These are phyloP conservation scores for Rugiboletus extremiorientalis DNA, from an alignment of 1,284 basidiomycete genomes.

Conservation along the genomic window DNA sequence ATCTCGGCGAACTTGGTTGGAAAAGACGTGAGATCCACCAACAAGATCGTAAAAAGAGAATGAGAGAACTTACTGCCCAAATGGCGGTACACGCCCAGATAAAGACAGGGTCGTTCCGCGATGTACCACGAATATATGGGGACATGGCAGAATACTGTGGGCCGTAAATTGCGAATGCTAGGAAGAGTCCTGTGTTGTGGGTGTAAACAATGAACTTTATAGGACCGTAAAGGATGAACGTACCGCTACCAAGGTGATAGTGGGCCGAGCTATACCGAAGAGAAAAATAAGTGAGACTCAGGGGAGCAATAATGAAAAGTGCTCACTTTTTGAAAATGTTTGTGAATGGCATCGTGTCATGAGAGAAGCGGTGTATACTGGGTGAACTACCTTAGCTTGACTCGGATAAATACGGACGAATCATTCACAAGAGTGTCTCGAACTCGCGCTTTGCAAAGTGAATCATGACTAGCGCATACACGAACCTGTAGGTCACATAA, in stretches of 20 bases:
- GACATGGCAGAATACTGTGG: constrained; percentile 64
- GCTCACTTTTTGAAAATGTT: constrained; percentile 90
- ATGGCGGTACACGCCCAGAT: constrained; percentile 65
- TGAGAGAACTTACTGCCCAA: constrained; percentile 65
- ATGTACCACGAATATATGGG: constrained; percentile 63
- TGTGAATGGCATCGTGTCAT: constrained; percentile 88
- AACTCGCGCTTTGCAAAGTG: constrained; percentile 94
- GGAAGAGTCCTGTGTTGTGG: constrained; percentile 51
- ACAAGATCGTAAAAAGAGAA: not conserved
- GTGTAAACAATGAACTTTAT: not conserved
- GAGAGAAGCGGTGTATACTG: constrained; percentile 92
- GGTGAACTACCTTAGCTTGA: not conserved
- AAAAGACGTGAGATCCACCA: not conserved
- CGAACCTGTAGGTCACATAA: constrained; percentile 52
- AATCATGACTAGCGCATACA: constrained; percentile 75
- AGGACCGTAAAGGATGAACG: constrained; percentile 1
- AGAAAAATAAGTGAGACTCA: not conserved
- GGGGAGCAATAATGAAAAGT: constrained; percentile 17
- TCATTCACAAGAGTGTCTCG: constrained; percentile 83
- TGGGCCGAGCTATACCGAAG: constrained; percentile 67
- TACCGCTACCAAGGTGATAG: constrained; percentile 85
- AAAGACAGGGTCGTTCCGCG: constrained; percentile 68
- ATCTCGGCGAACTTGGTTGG: constrained; percentile 73
- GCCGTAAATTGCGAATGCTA: constrained; percentile 81
- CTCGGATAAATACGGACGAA: constrained; percentile 7